Evolutionary conservation across 2,329 filamentous ascomycete genomes (phyloP), one percentile per base, ranked within the genome.

Genomic region (Pestalotiopsis sp.): DNA sequence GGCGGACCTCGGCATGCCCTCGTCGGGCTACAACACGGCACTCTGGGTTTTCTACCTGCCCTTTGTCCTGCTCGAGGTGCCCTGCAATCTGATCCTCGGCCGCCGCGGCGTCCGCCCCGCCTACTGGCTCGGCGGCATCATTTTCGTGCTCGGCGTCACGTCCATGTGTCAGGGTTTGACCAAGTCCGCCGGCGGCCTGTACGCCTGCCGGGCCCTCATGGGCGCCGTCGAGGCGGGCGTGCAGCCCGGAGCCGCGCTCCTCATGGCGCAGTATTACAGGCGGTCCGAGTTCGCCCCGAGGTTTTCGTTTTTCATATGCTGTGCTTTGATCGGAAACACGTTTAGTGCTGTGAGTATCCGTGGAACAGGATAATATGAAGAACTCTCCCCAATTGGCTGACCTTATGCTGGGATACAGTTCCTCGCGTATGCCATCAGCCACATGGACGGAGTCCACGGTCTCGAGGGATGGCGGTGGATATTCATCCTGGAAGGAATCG

Each of bases 401-500:
- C 39, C 3, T 9, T 17, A 23, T 9, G 20, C n/a, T 20, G n/a
- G 5, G 5, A 38, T 17, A 14, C 14, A 65, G 64, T 65, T 65
- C 27, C 64, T 65, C 11, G 64, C 64, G n/a, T 65, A 65, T 25
- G 64, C 64, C 5, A 65, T 65, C 23, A 58, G 49, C 17, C 25
- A 57, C 49, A 65, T 76, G 17, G 74, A 76, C 55, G 74, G 74
- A 5, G 41, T 67, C 14, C 65, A 70, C 39, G 75, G 75, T 20
- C 49, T 76, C 5, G 65, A 65, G 11, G 75, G 74, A 2, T 77
- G 76, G 76, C 73, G 74, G 17, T 77, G 74, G 75, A 76, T 78
- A 61, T 68, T 71, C 27, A 64, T 71, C 3, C 64, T 75, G 39
- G 73, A 74, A 36, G 73, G 73, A 3, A 70, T 72, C 23, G 65